Conservation (phyloP, 2,329 filamentous ascomycete species). For the Tolypocladium cylindrosporum region DNA sequence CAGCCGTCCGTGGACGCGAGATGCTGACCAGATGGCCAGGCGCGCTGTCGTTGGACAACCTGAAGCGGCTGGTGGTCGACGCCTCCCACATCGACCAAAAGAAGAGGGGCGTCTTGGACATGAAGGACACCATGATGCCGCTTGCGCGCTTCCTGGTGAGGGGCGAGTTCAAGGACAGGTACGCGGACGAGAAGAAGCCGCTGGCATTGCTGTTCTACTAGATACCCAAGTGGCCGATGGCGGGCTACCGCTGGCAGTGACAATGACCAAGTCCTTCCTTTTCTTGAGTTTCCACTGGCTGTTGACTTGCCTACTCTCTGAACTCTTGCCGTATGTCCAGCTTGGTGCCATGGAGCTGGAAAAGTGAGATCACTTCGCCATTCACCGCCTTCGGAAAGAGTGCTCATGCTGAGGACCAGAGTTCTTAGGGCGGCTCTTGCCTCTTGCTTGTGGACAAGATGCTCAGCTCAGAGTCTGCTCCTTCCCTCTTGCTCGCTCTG, state of each 20-base stretch:
- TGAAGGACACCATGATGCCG: constrained; percentile 83
- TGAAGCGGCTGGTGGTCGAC: constrained; percentile 79
- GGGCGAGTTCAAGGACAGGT: constrained; percentile 61
- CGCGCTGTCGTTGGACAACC: constrained; percentile 56
- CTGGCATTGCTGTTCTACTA: constrained; percentile 58
- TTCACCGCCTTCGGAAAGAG: not conserved
- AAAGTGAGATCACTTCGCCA: no score
- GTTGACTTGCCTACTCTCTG: no score
- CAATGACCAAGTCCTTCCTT: not conserved
- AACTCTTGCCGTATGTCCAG: no score
- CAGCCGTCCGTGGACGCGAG: not conserved
- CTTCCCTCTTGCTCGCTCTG: constrained; percentile 1
- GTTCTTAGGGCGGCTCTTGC: not conserved
- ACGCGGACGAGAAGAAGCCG: constrained; percentile 46
- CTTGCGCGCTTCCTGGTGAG: constrained; percentile 65
- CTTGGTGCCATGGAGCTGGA: no score
- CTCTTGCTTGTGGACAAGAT: not conserved
- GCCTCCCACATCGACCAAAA: constrained; percentile 91
- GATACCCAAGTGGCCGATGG: constrained; percentile 8
- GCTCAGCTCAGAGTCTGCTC: not conserved
- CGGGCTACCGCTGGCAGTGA: not conserved
- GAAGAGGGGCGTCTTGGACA: constrained; percentile 86
- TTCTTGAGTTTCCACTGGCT: no score
- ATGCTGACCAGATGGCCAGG: constrained; percentile 26
- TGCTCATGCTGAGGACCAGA: no score